Base-by-base conservation (phyloP, 371 early-diverging fungal genomes). In the Lichtheimia ramosa region DNA sequence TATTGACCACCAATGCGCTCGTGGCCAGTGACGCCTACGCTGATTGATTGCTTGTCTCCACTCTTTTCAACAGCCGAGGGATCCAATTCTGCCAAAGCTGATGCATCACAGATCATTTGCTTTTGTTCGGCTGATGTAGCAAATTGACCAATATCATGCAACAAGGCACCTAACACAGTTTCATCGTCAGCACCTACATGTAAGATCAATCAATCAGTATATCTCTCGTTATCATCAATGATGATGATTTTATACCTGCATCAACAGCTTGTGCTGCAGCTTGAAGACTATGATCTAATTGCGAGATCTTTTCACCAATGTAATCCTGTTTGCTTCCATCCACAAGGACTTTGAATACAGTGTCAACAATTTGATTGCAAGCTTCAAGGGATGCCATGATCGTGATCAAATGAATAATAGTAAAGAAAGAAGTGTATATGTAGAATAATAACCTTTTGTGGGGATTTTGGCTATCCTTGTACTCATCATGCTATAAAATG, bases 121-220 rank as follows among this genome's bases (percentile, higher is more conserved):
- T 69, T 75, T n/a, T 75, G 73, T 48, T 76, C 73, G 10, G 60
- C 51, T 14, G 75, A 68, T 13, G 79, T 69, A 34, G 78, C 68
- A 48, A 83, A 82, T 40, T 82, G 84, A 25, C 84, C 84, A 64
- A 83, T 81, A 49, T 83, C 84, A 59, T 82, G 84, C 24, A 83
- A 70, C 10, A 83, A 63, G 15, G 83, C 81, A 10, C 81, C 84
- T 15, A 83, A 42, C 14, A 82, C 65, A 2, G 79, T 75, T 56
- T 82, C 84, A 16, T 81, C 73, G 41, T 82, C 84, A 3, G 83
- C 77, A 18, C 63, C 69, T 58, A 54, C 15, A 5, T 1, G 4
- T 20, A 59, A 15, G 34, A 8, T 13, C 8, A 21, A 18, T 43
- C 46, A 39, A 14, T 41, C 5, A 48, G 34, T 8, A 8, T 2